These are phyloP conservation scores for Bacidia rubella DNA, from an alignment of 495 filamentous ascomycete genomes.

Conservation along the genomic window DNA sequence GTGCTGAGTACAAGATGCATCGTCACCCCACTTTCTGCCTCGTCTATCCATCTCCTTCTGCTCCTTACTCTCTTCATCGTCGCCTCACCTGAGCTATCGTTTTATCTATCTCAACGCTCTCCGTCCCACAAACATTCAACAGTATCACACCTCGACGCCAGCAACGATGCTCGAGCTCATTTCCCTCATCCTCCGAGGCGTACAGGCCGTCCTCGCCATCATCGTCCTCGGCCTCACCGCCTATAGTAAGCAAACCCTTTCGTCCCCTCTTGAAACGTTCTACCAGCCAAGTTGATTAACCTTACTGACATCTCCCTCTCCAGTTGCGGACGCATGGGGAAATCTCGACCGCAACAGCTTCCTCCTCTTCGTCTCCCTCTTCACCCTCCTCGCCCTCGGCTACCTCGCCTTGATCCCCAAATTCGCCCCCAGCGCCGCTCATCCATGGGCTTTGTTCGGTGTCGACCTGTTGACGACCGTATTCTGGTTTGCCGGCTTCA, in stretches of 20 bases:
- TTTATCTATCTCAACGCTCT: too few relatives aligned
- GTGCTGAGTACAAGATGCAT: neutral
- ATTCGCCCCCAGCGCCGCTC: slow-evolving; percentile 43
- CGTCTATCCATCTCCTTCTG: neutral
- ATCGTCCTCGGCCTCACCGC: slow-evolving; percentile 60
- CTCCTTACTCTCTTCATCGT: too few relatives aligned
- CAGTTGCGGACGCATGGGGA: slow-evolving; percentile 21
- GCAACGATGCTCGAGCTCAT: slow-evolving; percentile 20
- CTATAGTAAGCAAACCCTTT: slow-evolving; percentile 57
- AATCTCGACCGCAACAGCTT: slow-evolving; percentile 47
- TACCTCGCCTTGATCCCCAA: slow-evolving; percentile 53
- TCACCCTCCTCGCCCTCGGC: slow-evolving; percentile 53
- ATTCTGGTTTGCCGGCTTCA: slow-evolving; percentile 80
- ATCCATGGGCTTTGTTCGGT: slow-evolving; percentile 42
- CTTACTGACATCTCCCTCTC: neutral
- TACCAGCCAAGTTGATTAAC: neutral
- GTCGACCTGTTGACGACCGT: slow-evolving; percentile 62
- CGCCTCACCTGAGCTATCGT: too few relatives aligned
- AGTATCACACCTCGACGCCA: too few relatives aligned
- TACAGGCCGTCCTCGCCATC: slow-evolving; percentile 52
- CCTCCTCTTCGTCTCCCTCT: slow-evolving; percentile 63
- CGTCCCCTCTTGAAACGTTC: neutral
- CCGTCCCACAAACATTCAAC: too few relatives aligned
- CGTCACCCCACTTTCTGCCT: neutral
- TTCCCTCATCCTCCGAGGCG: slow-evolving; percentile 45